Conservation (phyloP, 352 stramenopile species). For the Globisporangium paroecandrum region DNA sequence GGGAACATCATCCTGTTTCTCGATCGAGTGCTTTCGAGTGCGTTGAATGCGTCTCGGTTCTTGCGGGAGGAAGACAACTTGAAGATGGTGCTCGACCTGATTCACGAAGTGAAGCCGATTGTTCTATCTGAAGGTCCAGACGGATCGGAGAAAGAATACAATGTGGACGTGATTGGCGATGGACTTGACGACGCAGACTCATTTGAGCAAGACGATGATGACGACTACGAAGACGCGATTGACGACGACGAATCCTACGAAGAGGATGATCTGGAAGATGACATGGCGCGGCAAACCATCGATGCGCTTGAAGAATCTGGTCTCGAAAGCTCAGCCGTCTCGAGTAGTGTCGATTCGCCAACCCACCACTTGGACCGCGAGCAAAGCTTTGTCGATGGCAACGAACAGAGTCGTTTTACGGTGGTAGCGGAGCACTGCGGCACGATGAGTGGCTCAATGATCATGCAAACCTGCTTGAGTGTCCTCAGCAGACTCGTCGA, state of each 20-base stretch:
- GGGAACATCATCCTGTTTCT: slow-evolving; percentile 84
- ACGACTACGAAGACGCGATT: slow-evolving; percentile 31
- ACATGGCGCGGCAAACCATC: slow-evolving; percentile 56
- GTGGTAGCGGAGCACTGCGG: slow-evolving; percentile 76
- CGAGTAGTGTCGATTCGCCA: slow-evolving; percentile 31
- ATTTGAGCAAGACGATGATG: slow-evolving; percentile 56
- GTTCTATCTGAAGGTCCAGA: slow-evolving; percentile 62
- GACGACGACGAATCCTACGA: slow-evolving; percentile 28
- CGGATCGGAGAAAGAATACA: slow-evolving; percentile 70
- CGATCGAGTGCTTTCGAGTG: slow-evolving; percentile 76
- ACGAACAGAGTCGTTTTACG: slow-evolving; percentile 54
- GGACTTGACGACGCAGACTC: slow-evolving; percentile 43
- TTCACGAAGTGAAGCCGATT: slow-evolving; percentile 76
- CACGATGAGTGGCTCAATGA: slow-evolving; percentile 82
- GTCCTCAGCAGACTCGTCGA: slow-evolving; percentile 80
- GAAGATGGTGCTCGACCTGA: slow-evolving; percentile 68
- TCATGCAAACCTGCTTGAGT: slow-evolving; percentile 85
- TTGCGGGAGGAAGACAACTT: slow-evolving; percentile 71
- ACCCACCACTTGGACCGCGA: slow-evolving; percentile 21
- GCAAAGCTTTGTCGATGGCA: slow-evolving; percentile 29
- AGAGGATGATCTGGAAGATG: slow-evolving; percentile 30
- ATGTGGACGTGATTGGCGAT: slow-evolving; percentile 49
- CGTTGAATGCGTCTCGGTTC: slow-evolving; percentile 76
- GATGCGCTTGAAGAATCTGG: slow-evolving; percentile 57
- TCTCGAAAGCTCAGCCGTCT: slow-evolving; percentile 42